These are phyloP conservation scores for Blastobotrys parvus DNA, from an alignment of 805 yeast genomes.

Conservation along the genomic window DNA sequence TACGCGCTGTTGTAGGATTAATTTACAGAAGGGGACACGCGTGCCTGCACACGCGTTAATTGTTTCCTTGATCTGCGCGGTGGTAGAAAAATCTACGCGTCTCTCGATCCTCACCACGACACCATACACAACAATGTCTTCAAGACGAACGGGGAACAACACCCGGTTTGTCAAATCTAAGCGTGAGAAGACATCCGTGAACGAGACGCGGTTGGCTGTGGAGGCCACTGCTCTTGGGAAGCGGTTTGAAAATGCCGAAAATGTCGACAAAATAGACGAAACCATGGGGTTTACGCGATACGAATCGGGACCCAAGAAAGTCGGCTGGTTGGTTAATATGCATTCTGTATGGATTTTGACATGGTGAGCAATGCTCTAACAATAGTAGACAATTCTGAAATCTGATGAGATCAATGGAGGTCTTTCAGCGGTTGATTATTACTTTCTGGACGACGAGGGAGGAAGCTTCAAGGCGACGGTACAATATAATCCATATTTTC, in stretches of 20 bases:
- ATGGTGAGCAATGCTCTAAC: slow-evolving; percentile 2
- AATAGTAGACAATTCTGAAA: slow-evolving; percentile 34
- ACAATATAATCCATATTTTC: slow-evolving; percentile 81
- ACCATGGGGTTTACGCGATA: slow-evolving; percentile 83
- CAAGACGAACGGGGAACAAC: background rate
- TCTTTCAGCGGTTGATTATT: slow-evolving; percentile 83
- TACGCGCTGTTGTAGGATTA: too few relatives aligned
- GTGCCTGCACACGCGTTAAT: too few relatives aligned
- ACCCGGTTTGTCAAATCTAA: slow-evolving; percentile 4
- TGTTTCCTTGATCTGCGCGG: too few relatives aligned
- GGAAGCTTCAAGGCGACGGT: slow-evolving; percentile 86
- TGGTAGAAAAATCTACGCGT: too few relatives aligned
- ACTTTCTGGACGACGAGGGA: slow-evolving; percentile 93
- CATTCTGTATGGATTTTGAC: slow-evolving; percentile 58
- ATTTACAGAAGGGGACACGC: too few relatives aligned
- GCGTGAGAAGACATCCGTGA: slow-evolving; percentile 10
- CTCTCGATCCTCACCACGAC: too few relatives aligned
- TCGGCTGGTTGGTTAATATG: slow-evolving; percentile 94
- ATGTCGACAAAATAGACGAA: slow-evolving; percentile 56
- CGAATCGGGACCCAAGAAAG: slow-evolving; percentile 58
- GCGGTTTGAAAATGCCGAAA: slow-evolving; percentile 13
- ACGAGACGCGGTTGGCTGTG: slow-evolving; percentile 9
- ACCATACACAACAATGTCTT: background rate
- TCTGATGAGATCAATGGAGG: slow-evolving; percentile 56
- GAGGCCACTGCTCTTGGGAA: slow-evolving; percentile 15